Evolutionary conservation across 1,284 basidiomycete genomes (phyloP), one percentile per base, ranked within the genome.

Genomic region (Leccinum subatratum): DNA sequence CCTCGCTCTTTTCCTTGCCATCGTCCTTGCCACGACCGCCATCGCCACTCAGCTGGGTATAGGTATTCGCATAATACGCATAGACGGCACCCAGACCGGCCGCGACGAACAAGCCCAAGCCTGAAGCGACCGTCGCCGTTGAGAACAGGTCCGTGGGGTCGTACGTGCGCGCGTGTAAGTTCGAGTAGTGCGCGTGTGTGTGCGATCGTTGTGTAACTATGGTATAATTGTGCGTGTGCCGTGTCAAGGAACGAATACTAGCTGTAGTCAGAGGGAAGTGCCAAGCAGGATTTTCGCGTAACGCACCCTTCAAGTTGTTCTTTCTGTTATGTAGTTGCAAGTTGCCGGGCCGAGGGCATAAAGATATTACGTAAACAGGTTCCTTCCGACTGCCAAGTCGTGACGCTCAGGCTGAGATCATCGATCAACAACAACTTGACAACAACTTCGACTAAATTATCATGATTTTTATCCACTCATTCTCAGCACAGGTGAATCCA

Each of bases 31-130:
- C 20, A 22, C 51, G 56, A 30, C 18, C 56, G 56, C 11, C 18
- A 18, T 4, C 16, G 28, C 28, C 28, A 30, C 16, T 45, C 18
- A 72, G 28, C 4, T 64, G 65, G 65, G 71, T 51, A 58, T 30
- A 9, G 3, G 22, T 11, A 18, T 58, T 25, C 28, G 56, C 56
- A 54, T 54, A 54, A 68, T 72, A 70, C 6, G 72, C 73, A 45
- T 61, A 73, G 5, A 71, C 64, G 2, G 65, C 71, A n/a, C 71
- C 69, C 0, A 74, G 51, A 14, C 71, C 68, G 0, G 73, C 71
- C 5, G 69, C 66, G 61, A 72, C 51, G 51, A 56, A 56, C 51
- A 54, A 54, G 51, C 51, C 9, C 39, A 72, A 18, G 20, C 68
- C 60, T 1, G 68, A 12, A 32, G 57, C 60, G 2, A 69, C 18